Percentiles rank a stretch among this genome's conserved stretches.
phyloP scores from a whole-genome alignment of 805 yeast species.

The Lipomyces yamanashiensis region DNA sequence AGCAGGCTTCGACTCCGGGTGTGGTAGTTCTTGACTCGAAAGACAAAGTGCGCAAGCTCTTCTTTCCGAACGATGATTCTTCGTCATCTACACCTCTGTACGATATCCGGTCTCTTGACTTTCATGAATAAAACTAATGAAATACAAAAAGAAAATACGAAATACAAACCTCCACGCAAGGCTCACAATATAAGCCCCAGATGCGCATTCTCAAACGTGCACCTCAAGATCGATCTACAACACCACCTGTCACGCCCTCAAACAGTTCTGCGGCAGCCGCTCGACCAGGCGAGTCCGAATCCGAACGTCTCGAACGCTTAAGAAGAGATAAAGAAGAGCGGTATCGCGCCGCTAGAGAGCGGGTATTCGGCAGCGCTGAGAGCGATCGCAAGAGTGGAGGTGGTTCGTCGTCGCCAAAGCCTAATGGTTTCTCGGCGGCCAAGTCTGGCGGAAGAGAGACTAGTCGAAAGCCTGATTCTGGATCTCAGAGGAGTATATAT shows the following conservation, averaged over 20 bases:
- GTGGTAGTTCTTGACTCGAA: slow-evolving; percentile 16
- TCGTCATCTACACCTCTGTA: not conserved
- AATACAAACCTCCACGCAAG: slow-evolving; percentile 18
- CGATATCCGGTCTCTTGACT: not conserved
- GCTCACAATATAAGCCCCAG: slow-evolving; percentile 30
- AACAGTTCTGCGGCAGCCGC: not conserved
- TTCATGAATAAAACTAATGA: not conserved
- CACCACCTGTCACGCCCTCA: not conserved
- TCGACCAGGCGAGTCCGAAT: slow-evolving; percentile 27
- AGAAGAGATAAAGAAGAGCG: slow-evolving; percentile 31
- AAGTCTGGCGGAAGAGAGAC: too few species aligned
- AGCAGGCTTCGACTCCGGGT: slow-evolving; percentile 8
- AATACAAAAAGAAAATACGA: slow-evolving; percentile 17
- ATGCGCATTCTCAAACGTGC: slow-evolving; percentile 34
- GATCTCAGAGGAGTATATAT: too few species aligned
- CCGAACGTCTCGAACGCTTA: slow-evolving; percentile 22
- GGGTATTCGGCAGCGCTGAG: slow-evolving; percentile 22
- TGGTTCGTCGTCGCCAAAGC: not conserved
- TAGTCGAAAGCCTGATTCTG: too few species aligned
- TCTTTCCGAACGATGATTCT: not conserved
- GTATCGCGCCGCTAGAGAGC: slow-evolving; percentile 31
- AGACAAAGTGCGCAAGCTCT: slow-evolving; percentile 22
- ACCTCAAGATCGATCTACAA: not conserved
- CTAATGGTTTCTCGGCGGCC: too few species aligned
- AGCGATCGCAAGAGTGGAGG: not conserved